Base-by-base conservation (phyloP, 495 filamentous ascomycete genomes). In the Penicillium parvum region DNA sequence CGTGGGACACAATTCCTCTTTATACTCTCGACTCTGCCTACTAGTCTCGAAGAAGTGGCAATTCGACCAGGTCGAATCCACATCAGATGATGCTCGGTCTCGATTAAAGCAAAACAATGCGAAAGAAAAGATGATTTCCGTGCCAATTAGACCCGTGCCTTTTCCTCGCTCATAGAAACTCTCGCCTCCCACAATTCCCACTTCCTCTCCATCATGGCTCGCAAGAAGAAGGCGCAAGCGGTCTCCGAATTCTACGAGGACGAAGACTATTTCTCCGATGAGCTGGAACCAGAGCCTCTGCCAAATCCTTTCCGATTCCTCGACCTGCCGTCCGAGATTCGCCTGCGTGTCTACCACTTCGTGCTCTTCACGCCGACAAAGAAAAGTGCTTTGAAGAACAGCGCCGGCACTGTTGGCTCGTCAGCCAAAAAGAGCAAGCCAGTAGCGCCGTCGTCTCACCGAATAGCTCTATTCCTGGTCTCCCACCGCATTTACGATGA, bases 261-360 rank as follows among this genome's bases (percentile, higher is more conserved):
- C 18, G 40, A 50, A 6, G 46, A 50, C 22, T 7, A 20, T n/a
- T 15, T 43, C 25, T 26, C 28, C 10, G 32, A 38, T n/a, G 40
- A 53, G 33, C 39, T 40, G 37, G 46, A 43, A 15, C 8, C 12
- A 30, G 34, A 33, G 14, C 48, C 28, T 37, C n/a, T 23, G 18
- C 37, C 21, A 40, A 20, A 41, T 17, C 72, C 77, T 0, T 94
- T 94, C 54, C 78, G 71, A 19, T 89, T 94, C 63, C 77, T 94
- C 56, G 75, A 82, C 35, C 71, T 95, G 0, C 89, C 89, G 0
- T 74, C 79, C 7, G 89, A 95, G 55, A 69, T 95, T 21, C 85
- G 88, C 7, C 49, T 81, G 29, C 78, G 78, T 34, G 77, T 95
- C 27, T 89, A 90, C 57, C 71, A 68, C 37, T 65, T 78, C 42